Conservation (phyloP, 495 filamentous ascomycete species). For the Evernia prunastri region DNA sequence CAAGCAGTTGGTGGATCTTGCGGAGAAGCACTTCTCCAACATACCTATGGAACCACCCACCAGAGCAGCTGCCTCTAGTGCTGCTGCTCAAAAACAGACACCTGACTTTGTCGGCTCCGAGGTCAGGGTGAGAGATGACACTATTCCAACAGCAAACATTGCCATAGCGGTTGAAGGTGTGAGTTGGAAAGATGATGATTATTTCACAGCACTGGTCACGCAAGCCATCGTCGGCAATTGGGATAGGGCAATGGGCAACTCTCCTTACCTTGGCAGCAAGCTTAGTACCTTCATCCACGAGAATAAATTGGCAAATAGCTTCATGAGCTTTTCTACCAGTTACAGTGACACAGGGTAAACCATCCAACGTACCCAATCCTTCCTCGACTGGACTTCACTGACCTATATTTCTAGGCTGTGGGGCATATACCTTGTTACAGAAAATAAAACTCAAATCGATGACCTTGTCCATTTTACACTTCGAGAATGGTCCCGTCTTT, state of each 20-base stretch:
- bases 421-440: conserved; percentile 97
- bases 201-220: conserved; percentile 95
- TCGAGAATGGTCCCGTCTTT: conserved; percentile 94
- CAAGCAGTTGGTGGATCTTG: conserved; percentile 85
- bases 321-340: conserved; percentile 99
- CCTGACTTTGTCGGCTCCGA: conserved; percentile 96
- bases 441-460: conserved; percentile 78
- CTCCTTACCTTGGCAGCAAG: conserved; percentile 93
- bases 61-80: conserved; percentile 55
- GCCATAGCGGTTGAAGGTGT: conserved; percentile 99
- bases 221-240: conserved; percentile 99
- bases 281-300: conserved; percentile 88
- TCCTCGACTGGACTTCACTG: background rate
- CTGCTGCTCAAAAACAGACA: conserved; percentile 68
- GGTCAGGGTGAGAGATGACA: conserved; percentile 90
- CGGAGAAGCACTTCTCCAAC: conserved; percentile 87
- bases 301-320: conserved; percentile 93
- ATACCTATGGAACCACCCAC: conserved; percentile 68
- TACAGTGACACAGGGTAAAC: conserved; percentile 97
- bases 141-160: conserved; percentile 90
- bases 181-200: conserved; percentile 97
- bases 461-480: conserved; percentile 97
- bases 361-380: conserved; percentile 7
- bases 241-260: conserved; percentile 97
- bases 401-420: conserved; percentile 61